These are phyloP conservation scores for Bretschneidera sinensis DNA, from an alignment of 345 rosid genomes.

Conservation along the genomic window DNA sequence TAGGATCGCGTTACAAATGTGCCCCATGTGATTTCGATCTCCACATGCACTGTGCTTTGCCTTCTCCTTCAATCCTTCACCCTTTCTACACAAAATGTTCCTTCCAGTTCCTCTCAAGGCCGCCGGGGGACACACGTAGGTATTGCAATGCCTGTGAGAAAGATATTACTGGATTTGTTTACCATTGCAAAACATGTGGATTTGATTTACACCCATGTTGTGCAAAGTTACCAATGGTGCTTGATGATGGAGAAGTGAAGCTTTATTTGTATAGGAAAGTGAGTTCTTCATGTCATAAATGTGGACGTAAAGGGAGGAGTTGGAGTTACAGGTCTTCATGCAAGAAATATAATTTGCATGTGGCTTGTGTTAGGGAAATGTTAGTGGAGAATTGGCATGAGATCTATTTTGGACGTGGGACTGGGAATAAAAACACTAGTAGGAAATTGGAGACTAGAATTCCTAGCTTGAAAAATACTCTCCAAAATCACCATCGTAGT, in stretches of 20 bases:
- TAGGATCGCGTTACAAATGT: slow-evolving; percentile 80
- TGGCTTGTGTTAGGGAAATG: slow-evolving; percentile 91
- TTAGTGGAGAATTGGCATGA: slow-evolving; percentile 79
- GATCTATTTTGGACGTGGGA: slow-evolving; percentile 42
- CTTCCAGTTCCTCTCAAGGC: slow-evolving; percentile 59
- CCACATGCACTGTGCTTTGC: slow-evolving; percentile 74
- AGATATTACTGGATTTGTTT: slow-evolving; percentile 66
- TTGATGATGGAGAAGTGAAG: slow-evolving; percentile 71
- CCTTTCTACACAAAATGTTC: slow-evolving; percentile 88
- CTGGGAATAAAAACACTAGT: no score
- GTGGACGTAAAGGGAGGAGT: slow-evolving; percentile 86
- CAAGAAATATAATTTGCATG: slow-evolving; percentile 83
- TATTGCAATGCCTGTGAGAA: slow-evolving; percentile 85
- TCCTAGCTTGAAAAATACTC: slow-evolving; percentile 54
- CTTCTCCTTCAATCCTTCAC: slow-evolving; percentile 44
- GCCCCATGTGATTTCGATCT: slow-evolving; percentile 66
- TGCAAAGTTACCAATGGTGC: slow-evolving; percentile 75
- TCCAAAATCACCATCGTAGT: slow-evolving; percentile 36
- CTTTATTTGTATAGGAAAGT: slow-evolving; percentile 70
- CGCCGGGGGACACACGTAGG: slow-evolving; percentile 55
- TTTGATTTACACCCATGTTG: slow-evolving; percentile 97
- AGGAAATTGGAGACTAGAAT: slow-evolving; percentile 41
- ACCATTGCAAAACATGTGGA: slow-evolving; percentile 79
- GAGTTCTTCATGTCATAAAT: slow-evolving; percentile 60
- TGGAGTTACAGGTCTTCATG: slow-evolving; percentile 91